phyloP scores from a whole-genome alignment of 1,139 yeast species.

The Yamadazyma atmosphaerica region DNA sequence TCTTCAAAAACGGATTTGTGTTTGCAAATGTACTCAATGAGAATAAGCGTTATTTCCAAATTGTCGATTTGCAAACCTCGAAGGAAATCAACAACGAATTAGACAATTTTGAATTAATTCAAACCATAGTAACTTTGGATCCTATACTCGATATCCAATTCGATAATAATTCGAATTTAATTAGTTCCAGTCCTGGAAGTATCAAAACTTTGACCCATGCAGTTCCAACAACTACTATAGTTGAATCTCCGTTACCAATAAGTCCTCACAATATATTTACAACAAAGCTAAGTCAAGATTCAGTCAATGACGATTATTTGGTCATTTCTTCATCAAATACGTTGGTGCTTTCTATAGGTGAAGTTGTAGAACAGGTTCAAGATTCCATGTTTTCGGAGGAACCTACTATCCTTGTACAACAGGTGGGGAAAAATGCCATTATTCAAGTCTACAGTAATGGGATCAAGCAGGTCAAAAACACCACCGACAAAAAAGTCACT shows the following conservation, averaged over 20 bases:
- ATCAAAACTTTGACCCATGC: constrained; percentile 61
- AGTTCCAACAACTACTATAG: constrained; percentile 59
- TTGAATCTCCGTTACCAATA: constrained; percentile 69
- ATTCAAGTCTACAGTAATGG: constrained; percentile 77
- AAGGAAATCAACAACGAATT: constrained; percentile 29
- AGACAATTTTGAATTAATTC: constrained; percentile 62
- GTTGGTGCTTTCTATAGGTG: constrained; percentile 73
- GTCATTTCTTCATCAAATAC: constrained; percentile 74
- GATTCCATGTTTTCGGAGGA: constrained; percentile 63
- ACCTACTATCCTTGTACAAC: constrained; percentile 68
- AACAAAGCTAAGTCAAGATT: constrained; percentile 44
- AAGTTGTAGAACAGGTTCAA: constrained; percentile 72
- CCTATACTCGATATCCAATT: constrained; percentile 59
- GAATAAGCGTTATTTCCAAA: constrained; percentile 69
- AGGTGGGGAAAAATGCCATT: constrained; percentile 62
- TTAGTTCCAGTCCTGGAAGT: constrained; percentile 35
- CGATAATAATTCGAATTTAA: constrained; percentile 32
- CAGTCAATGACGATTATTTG: constrained; percentile 60
- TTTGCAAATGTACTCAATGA: constrained; percentile 66
- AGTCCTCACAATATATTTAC: constrained; percentile 64
- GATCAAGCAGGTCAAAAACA: constrained; percentile 49
- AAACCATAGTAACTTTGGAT: constrained; percentile 50
- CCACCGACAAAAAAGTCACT: constrained; percentile 26
- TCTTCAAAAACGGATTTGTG: constrained; percentile 75
- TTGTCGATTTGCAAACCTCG: constrained; percentile 51